These are phyloP conservation scores for Fusarium austroafricanum DNA, from an alignment of 2,329 filamentous ascomycete genomes.

Conservation along the genomic window DNA sequence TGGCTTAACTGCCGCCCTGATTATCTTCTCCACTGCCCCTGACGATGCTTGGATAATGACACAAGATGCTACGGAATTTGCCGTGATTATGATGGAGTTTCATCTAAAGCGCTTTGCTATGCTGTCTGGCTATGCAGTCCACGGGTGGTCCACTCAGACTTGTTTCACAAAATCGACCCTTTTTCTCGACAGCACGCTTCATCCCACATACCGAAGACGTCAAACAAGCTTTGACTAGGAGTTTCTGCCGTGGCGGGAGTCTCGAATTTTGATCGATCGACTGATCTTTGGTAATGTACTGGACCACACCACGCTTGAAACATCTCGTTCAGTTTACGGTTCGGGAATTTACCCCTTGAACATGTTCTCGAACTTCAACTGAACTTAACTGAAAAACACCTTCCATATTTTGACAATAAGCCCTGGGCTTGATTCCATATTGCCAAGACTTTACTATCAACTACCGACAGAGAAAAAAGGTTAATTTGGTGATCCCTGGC, in stretches of 20 bases:
- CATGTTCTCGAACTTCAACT: not conserved
- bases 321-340: slow-evolving; percentile 4
- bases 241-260: slow-evolving; percentile 19
- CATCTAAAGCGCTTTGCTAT: slow-evolving; percentile 15
- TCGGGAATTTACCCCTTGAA: slow-evolving; percentile 1
- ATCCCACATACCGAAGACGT: slow-evolving; percentile 22
- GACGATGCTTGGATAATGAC: slow-evolving; percentile 34
- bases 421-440: slow-evolving; percentile 1
- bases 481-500: not conserved
- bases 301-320: slow-evolving; percentile 15
- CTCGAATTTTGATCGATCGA: slow-evolving; percentile 24
- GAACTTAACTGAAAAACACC: not conserved
- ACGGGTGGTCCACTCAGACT: not conserved
- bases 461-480: slow-evolving; percentile 2
- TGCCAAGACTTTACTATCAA: slow-evolving; percentile 1
- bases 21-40: slow-evolving; percentile 42
- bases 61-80: slow-evolving; percentile 14
- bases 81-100: slow-evolving; percentile 11
- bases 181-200: not conserved
- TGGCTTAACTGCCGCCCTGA: slow-evolving; percentile 37
- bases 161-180: slow-evolving; percentile 31
- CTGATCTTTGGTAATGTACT: not conserved
- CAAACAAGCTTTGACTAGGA: slow-evolving; percentile 30
- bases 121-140: slow-evolving; percentile 15
- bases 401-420: not conserved